Conservation (phyloP, 306 rosid genomes). For the Begonia masoniana region DNA sequence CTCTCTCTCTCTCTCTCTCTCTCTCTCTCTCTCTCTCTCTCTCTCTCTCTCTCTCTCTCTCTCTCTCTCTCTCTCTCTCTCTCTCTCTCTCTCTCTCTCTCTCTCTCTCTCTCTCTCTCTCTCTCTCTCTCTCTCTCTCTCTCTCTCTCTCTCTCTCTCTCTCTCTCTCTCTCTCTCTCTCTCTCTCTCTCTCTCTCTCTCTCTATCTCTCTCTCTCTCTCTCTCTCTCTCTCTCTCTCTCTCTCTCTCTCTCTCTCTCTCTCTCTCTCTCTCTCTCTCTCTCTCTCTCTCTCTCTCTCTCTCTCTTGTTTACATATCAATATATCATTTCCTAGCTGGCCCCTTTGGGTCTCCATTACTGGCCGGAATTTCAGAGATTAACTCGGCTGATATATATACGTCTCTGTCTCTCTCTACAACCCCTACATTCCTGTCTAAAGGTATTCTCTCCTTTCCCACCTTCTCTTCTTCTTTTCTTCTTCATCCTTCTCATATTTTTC, state of each 20-base stretch:
- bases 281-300: neutral
- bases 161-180: neutral
- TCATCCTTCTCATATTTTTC: neutral
- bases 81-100: neutral
- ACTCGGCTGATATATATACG: neutral
- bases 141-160: neutral
- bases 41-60: neutral
- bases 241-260: neutral
- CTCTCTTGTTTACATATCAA: too few species aligned
- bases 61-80: neutral
- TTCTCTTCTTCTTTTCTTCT: too few species aligned
- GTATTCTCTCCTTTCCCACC: neutral
- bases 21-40: neutral
- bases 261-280: neutral
- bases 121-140: neutral
- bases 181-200: neutral
- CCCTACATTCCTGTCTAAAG: neutral
- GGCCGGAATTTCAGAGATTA: neutral
- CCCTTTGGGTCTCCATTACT: neutral
- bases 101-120: neutral
- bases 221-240: neutral
- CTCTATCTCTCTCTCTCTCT: neutral
- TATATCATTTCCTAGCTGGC: neutral
- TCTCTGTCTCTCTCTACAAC: neutral
- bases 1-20: neutral